phyloP scores from a whole-genome alignment of 257 asterid genomes.

The Osmanthus fragrans region DNA sequence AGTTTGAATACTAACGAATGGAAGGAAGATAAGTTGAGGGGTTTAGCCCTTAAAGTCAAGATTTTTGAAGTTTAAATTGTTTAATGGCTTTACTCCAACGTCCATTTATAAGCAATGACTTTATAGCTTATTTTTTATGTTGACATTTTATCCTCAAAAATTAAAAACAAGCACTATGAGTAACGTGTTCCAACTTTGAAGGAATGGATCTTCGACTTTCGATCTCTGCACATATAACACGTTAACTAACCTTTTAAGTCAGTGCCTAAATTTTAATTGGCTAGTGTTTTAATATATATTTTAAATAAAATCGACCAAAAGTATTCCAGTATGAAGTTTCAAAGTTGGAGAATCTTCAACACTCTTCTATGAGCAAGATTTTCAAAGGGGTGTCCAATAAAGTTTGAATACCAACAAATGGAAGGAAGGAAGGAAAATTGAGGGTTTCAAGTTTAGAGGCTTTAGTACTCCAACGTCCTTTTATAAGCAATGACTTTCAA shows the following conservation, averaged over 20 bases:
- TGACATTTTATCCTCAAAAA: slow-evolving; percentile 33
- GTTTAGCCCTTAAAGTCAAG: slow-evolving; percentile 40
- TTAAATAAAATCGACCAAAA: no score
- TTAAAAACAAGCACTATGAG: neutral
- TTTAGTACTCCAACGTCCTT: no score
- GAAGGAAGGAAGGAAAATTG: no score
- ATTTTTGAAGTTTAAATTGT: slow-evolving; percentile 19
- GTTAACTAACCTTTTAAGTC: neutral
- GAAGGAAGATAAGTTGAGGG: slow-evolving; percentile 16
- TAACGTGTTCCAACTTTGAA: slow-evolving; percentile 9
- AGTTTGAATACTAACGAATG: slow-evolving; percentile 4
- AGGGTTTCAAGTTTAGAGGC: no score
- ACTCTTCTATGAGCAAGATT: no score
- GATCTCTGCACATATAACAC: neutral
- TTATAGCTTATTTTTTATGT: slow-evolving; percentile 15
- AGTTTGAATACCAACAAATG: no score
- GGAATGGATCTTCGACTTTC: neutral
- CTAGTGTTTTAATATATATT: neutral
- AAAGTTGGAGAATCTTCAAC: no score
- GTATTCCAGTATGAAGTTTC: no score
- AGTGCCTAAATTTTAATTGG: neutral
- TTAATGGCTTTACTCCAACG: slow-evolving; percentile 23
- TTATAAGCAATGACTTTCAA: no score
- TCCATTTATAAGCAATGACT: slow-evolving; percentile 39
- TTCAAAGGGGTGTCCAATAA: no score